These are phyloP conservation scores for Rhizopus delemar DNA, from an alignment of 371 early-diverging fungal species.

Conservation along the genomic window DNA sequence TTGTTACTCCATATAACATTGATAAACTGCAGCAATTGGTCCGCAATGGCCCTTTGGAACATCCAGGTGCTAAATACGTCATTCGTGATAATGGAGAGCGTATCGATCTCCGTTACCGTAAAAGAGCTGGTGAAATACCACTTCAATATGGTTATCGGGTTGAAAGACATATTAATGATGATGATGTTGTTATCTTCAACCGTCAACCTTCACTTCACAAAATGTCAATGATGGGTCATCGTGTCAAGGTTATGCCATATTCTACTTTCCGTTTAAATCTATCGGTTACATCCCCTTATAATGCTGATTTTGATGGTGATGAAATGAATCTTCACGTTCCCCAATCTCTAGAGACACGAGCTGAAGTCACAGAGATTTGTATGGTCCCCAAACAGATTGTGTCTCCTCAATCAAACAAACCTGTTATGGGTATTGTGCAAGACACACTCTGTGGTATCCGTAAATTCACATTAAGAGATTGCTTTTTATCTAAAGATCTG, in stretches of 20 bases:
- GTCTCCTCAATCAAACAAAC: constrained; percentile 97
- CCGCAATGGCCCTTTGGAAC: constrained; percentile 94
- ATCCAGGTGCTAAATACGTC: constrained; percentile 99
- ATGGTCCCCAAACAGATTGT: constrained; percentile 99
- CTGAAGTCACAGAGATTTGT: constrained; percentile 95
- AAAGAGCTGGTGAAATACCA: constrained; percentile 85
- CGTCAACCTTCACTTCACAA: constrained; percentile 99
- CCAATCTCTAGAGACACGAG: constrained; percentile 92
- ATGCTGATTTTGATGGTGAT: constrained; percentile 99
- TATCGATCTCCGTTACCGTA: constrained; percentile 94
- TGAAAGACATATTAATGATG: constrained; percentile 96
- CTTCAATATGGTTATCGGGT: constrained; percentile 95
- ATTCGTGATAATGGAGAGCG: constrained; percentile 96
- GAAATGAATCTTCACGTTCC: constrained; percentile 99
- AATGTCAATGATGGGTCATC: constrained; percentile 99
- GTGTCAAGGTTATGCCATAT: constrained; percentile 97
- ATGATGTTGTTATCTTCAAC: constrained; percentile 99
- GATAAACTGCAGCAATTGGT: constrained; percentile 88
- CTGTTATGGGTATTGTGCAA: constrained; percentile 99
- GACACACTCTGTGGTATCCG: constrained; percentile 98
- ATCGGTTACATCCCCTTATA: constrained; percentile 99
- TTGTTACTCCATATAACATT: constrained; percentile 98
- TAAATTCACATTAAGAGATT: constrained; percentile 96
- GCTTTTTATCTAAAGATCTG: constrained; percentile 87
- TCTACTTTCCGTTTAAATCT: constrained; percentile 99